Conservation (phyloP, 305 asterid species). For the Ruellia speciosa region DNA sequence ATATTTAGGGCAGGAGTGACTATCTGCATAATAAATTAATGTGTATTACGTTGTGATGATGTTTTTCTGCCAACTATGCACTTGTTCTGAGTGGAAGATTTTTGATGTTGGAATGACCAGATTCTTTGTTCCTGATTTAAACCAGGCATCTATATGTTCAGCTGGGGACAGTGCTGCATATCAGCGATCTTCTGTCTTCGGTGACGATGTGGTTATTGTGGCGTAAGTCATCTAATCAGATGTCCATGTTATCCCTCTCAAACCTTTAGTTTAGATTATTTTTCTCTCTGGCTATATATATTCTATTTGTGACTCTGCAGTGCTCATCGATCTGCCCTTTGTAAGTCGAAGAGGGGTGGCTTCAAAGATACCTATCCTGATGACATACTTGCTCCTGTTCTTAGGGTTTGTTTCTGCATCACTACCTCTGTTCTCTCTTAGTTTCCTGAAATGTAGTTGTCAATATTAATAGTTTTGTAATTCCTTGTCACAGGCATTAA, state of each 20-base stretch:
- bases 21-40: too few relatives aligned
- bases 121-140: slow-evolving; percentile 4
- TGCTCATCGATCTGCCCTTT: slow-evolving; percentile 78
- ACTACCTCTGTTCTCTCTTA: slow-evolving; percentile 1
- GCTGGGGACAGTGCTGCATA: slow-evolving; percentile 89
- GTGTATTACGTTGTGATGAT: too few relatives aligned
- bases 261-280: not conserved
- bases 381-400: slow-evolving; percentile 85
- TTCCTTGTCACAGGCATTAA: slow-evolving; percentile 45
- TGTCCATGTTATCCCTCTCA: not conserved
- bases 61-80: too few relatives aligned
- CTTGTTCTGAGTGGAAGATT: too few relatives aligned
- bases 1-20: too few relatives aligned
- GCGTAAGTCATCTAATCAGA: slow-evolving; percentile 51
- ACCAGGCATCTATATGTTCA: slow-evolving; percentile 63
- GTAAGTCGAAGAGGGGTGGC: slow-evolving; percentile 96
- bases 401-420: slow-evolving; percentile 43
- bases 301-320: slow-evolving; percentile 32
- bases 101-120: too few relatives aligned
- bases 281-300: slow-evolving; percentile 1
- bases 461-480: not conserved
- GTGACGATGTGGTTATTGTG: slow-evolving; percentile 85
- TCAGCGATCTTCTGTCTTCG: slow-evolving; percentile 67
- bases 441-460: slow-evolving; percentile 10
- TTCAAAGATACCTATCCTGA: slow-evolving; percentile 94